Conservation (phyloP, 306 rosid genomes). For the Rosa rugosa region DNA sequence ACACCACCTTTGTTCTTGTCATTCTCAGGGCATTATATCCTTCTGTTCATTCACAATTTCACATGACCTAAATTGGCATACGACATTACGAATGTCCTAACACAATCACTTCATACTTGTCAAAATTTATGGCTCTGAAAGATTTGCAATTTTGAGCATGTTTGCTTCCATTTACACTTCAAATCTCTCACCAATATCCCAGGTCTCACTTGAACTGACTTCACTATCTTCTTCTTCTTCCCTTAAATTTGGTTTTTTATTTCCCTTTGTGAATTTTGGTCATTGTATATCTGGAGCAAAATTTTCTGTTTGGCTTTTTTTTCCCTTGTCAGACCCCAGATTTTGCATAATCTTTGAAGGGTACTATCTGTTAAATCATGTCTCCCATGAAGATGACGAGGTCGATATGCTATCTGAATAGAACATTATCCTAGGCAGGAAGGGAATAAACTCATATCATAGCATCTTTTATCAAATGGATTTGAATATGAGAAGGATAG, state of each 20-base stretch:
- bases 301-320: background rate
- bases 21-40: background rate
- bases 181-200: conserved; percentile 62
- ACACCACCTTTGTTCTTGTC: background rate
- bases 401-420: background rate
- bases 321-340: background rate
- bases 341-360: background rate
- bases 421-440: background rate
- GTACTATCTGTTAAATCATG: background rate
- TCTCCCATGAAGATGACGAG: background rate
- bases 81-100: background rate
- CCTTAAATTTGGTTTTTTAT: background rate
- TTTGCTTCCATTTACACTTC: conserved; percentile 39
- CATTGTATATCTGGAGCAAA: background rate
- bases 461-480: background rate
- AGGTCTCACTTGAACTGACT: conserved; percentile 36
- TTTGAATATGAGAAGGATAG: background rate
- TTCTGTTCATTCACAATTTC: background rate
- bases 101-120: background rate
- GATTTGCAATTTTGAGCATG: conserved; percentile 21
- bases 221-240: conserved; percentile 17
- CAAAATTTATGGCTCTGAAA: background rate
- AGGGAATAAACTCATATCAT: background rate
- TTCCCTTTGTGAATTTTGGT: background rate
- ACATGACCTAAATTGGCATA: background rate